These are phyloP conservation scores for Athelia psychrophila DNA, from an alignment of 1,284 basidiomycete species.

Conservation along the genomic window DNA sequence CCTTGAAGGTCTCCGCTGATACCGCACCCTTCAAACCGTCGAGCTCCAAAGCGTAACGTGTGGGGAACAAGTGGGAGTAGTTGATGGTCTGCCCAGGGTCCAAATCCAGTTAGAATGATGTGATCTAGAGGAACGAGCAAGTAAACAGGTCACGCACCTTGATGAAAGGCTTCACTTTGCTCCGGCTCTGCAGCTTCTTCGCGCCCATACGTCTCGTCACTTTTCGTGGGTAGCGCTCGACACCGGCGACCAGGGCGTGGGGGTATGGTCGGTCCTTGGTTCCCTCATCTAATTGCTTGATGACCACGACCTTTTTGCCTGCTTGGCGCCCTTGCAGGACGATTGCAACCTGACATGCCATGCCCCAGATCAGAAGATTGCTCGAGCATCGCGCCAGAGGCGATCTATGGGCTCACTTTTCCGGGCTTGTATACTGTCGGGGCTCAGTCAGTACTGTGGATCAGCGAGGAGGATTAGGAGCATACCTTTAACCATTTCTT, in stretches of 20 bases:
- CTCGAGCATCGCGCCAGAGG: constrained; percentile 2
- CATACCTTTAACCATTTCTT: constrained; percentile 62
- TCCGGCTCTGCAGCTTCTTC: constrained; percentile 88
- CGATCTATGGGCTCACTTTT: constrained; percentile 59
- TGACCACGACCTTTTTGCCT: constrained; percentile 89
- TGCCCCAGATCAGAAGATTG: background rate
- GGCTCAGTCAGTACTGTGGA: constrained; percentile 23
- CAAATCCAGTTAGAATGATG: no score
- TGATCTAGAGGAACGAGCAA: background rate
- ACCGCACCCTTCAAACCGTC: constrained; percentile 89
- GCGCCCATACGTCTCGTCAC: constrained; percentile 95
- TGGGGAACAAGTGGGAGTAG: constrained; percentile 97
- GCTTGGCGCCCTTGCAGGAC: constrained; percentile 97
- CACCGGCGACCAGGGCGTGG: constrained; percentile 93
- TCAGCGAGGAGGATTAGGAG: background rate
- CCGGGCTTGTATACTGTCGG: constrained; percentile 91
- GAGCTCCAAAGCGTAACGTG: constrained; percentile 93
- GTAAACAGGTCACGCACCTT: constrained; percentile 62
- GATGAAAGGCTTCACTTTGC: constrained; percentile 98
- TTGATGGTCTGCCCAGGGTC: constrained; percentile 68
- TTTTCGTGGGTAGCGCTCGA: constrained; percentile 95
- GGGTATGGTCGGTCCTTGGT: constrained; percentile 91
- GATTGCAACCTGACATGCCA: constrained; percentile 72
- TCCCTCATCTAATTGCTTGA: constrained; percentile 87
- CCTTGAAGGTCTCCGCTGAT: constrained; percentile 88